Conservation (phyloP, 164 flowering plant species). For the Berberis thunbergii region DNA sequence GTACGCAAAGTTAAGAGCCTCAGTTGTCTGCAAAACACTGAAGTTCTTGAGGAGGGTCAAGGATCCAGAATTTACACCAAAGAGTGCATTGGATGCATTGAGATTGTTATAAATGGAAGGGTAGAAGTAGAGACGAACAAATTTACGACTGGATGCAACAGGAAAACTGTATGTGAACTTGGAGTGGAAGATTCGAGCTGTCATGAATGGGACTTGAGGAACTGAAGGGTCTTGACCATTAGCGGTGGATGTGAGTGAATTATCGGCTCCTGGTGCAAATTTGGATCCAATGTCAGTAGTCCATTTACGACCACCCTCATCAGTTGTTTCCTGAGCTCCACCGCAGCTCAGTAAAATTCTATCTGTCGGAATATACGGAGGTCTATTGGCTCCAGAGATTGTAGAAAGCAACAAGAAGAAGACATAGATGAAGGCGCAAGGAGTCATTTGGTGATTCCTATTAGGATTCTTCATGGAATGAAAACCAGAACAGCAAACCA, state of each 20-base stretch:
- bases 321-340: constrained; percentile 27
- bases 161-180: constrained; percentile 65
- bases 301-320: constrained; percentile 56
- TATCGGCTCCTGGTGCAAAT: constrained; percentile 22
- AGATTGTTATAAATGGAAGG: constrained; percentile 39
- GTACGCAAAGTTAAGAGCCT: constrained; percentile 48
- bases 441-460: not conserved
- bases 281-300: constrained; percentile 55
- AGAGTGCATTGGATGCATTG: constrained; percentile 41
- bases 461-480: not conserved
- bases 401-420: not conserved
- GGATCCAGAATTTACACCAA: constrained; percentile 41
- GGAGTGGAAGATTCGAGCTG: constrained; percentile 57
- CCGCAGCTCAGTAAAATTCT: constrained; percentile 59
- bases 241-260: constrained; percentile 34
- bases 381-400: not conserved
- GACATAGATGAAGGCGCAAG: not conserved
- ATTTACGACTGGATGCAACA: constrained; percentile 61
- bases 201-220: constrained; percentile 62
- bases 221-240: constrained; percentile 55
- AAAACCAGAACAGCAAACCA: too few species aligned
- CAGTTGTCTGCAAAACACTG: constrained; percentile 54
- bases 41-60: constrained; percentile 61
- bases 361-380: constrained; percentile 39
- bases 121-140: constrained; percentile 64